Evolutionary conservation across 306 rosid species (phyloP).

Genomic region (Ormosia emarginata): DNA sequence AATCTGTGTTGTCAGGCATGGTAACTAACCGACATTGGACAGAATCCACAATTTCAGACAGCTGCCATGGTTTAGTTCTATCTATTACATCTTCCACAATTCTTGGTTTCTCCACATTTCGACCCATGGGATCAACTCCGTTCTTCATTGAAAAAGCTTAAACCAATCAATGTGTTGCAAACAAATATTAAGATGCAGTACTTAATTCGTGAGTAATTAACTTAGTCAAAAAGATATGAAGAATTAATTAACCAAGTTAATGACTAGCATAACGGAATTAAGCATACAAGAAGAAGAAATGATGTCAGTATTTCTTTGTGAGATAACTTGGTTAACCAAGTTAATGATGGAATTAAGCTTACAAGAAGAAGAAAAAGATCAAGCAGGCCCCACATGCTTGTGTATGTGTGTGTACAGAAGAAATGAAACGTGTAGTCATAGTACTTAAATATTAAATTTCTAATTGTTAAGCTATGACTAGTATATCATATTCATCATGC

Average conservation of each 20-base stretch:
- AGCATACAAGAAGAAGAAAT: not conserved
- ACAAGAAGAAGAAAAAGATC: not conserved
- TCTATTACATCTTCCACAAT: slow-evolving; percentile 54
- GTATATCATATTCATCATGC: not conserved
- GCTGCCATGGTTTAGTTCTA: slow-evolving; percentile 74
- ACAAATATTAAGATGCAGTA: not conserved
- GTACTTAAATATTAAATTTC: not conserved
- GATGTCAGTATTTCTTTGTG: too few relatives aligned
- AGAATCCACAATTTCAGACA: slow-evolving; percentile 75
- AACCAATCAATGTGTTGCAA: slow-evolving; percentile 28
- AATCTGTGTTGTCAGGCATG: slow-evolving; percentile 75
- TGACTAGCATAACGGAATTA: not conserved
- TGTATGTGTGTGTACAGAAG: not conserved
- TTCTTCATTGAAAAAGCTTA: slow-evolving; percentile 46
- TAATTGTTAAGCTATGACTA: not conserved
- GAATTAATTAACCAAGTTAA: not conserved
- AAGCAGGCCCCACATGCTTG: not conserved
- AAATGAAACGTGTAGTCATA: not conserved
- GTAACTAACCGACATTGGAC: slow-evolving; percentile 64
- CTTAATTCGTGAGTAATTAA: not conserved
- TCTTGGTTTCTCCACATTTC: slow-evolving; percentile 64
- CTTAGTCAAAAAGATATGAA: not conserved
- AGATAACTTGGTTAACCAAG: not conserved
- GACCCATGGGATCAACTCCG: slow-evolving; percentile 55
- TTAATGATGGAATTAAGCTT: not conserved